These are phyloP conservation scores for Pseudogymnoascus sp. DNA, from an alignment of 2,329 filamentous ascomycete genomes.

Conservation along the genomic window DNA sequence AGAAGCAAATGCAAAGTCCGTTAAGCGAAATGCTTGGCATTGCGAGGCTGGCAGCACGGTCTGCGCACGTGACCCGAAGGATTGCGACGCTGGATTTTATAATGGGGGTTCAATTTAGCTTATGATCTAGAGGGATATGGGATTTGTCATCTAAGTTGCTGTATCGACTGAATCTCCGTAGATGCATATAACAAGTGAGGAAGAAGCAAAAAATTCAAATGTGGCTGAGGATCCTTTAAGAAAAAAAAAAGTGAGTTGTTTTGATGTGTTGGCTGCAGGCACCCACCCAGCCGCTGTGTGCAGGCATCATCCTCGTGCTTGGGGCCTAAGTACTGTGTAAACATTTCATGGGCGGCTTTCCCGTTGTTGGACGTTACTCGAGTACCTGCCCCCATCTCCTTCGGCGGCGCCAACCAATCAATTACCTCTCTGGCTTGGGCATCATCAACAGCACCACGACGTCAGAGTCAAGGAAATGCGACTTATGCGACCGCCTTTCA, in stretches of 20 bases:
- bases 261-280: constrained; percentile 6
- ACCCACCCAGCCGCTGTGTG: background rate
- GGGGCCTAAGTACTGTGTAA: background rate
- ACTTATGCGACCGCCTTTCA: constrained; percentile 7
- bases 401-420: background rate
- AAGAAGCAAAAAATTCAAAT: background rate
- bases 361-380: background rate
- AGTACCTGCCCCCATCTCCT: background rate
- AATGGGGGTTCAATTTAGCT: background rate
- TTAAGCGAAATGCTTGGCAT: constrained; percentile 5
- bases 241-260: background rate
- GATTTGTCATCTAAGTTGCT: background rate
- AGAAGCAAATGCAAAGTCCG: constrained; percentile 2
- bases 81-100: background rate
- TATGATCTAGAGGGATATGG: background rate
- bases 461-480: constrained; percentile 5
- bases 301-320: background rate
- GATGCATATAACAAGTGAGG: background rate
- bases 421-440: constrained; percentile 6
- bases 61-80: background rate
- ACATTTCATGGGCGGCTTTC: constrained; percentile 6
- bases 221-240: background rate
- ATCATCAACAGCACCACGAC: constrained; percentile 8
- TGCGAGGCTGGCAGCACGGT: background rate
- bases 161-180: background rate